These are phyloP conservation scores for Umbelopsis ramanniana DNA, from an alignment of 192 early-diverging fungal species.

Conservation along the genomic window DNA sequence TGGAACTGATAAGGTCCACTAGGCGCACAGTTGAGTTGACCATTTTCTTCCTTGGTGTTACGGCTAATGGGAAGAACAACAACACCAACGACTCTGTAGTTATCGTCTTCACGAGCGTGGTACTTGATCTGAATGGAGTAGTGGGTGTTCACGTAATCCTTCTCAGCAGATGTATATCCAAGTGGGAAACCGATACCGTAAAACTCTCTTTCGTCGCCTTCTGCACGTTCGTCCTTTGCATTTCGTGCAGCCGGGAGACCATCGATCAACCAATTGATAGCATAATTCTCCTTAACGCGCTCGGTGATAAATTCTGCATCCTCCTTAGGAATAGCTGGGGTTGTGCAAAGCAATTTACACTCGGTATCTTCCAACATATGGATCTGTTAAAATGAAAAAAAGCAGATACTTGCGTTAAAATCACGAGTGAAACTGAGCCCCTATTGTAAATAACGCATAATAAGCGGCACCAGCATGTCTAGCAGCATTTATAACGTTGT, in stretches of 20 bases:
- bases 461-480: not conserved
- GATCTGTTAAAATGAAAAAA: conserved; percentile 49
- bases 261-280: conserved; percentile 88
- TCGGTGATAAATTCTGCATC: conserved; percentile 89
- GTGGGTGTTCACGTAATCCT: conserved; percentile 79
- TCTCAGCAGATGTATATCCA: conserved; percentile 46
- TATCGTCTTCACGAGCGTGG: conserved; percentile 64
- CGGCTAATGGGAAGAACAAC: conserved; percentile 74
- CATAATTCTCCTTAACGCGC: conserved; percentile 78
- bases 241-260: conserved; percentile 83
- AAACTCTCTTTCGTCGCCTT: conserved; percentile 44
- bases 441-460: not conserved
- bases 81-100: conserved; percentile 79
- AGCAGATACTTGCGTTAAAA: not conserved
- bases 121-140: conserved; percentile 86
- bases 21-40: conserved; percentile 38
- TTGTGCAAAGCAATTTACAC: conserved; percentile 72
- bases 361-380: conserved; percentile 59
- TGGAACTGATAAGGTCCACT: conserved; percentile 48
- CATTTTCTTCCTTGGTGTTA: conserved; percentile 33
- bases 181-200: conserved; percentile 85
- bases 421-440: no score
- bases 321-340: conserved; percentile 56
- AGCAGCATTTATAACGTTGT: not conserved
- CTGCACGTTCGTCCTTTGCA: conserved; percentile 56